Percentiles rank a stretch among this genome's conserved stretches.
These are phyloP conservation scores for Boletus barrowsii DNA, from an alignment of 768 basidiomycete genomes.

Conservation along the genomic window DNA sequence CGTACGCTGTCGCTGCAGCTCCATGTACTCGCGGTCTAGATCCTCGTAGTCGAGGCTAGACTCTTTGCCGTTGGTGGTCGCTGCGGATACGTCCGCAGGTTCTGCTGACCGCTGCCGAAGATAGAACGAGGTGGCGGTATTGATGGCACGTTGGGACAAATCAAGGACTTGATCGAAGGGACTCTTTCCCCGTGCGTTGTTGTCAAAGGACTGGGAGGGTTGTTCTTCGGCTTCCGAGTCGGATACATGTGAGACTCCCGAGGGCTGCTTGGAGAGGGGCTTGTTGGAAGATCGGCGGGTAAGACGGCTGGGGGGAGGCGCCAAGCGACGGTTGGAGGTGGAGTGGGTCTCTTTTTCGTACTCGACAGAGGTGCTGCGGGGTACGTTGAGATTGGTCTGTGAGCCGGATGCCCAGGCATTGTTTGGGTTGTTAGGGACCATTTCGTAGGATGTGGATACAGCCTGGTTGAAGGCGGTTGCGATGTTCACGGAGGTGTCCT, in stretches of 20 bases:
- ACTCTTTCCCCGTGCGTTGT: slow-evolving; percentile 58
- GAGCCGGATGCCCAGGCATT: slow-evolving; percentile 64
- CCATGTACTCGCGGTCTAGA: slow-evolving; percentile 67
- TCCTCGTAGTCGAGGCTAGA: slow-evolving; percentile 75
- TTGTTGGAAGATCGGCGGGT: slow-evolving; percentile 35
- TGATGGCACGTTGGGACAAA: slow-evolving; percentile 49
- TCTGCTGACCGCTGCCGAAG: slow-evolving; percentile 61
- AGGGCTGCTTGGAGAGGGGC: slow-evolving; percentile 53
- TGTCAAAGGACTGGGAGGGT: slow-evolving; percentile 26
- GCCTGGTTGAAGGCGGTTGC: slow-evolving; percentile 80
- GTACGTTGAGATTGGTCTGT: slow-evolving; percentile 45
- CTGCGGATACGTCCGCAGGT: slow-evolving; percentile 42
- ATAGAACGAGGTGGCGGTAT: slow-evolving; percentile 57
- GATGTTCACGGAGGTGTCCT: slow-evolving; percentile 85
- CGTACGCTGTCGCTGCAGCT: slow-evolving; percentile 26
- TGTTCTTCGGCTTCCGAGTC: slow-evolving; percentile 65
- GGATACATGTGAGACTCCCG: slow-evolving; percentile 52
- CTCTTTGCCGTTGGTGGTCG: slow-evolving; percentile 37
- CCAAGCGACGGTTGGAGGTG: slow-evolving; percentile 54
- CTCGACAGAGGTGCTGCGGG: slow-evolving; percentile 77
- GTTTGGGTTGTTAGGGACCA: slow-evolving; percentile 52
- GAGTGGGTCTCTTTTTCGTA: slow-evolving; percentile 67
- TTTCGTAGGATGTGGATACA: slow-evolving; percentile 41
- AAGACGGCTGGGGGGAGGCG: slow-evolving; percentile 55
- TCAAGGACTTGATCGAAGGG: slow-evolving; percentile 64